Evolutionary conservation across 495 filamentous ascomycete genomes (phyloP).

Genomic region (Rhizodiscina lignyota): DNA sequence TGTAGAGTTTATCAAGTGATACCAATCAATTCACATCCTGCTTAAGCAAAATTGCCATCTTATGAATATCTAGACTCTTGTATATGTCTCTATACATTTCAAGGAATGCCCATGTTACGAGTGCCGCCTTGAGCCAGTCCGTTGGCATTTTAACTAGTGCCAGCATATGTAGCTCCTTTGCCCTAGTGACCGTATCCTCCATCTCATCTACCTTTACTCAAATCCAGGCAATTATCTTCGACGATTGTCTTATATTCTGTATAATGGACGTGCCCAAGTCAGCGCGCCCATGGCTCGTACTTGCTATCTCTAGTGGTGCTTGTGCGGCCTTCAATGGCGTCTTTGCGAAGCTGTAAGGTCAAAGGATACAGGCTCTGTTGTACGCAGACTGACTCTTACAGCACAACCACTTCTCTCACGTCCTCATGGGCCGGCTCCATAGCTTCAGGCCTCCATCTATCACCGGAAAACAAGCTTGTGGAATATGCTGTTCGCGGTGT

Average conservation of each 20-base stretch:
- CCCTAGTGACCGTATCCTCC: too few relatives aligned
- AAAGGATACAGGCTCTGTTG: not conserved
- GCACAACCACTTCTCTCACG: slow-evolving; percentile 76
- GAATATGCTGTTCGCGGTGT: slow-evolving; percentile 55
- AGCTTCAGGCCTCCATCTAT: slow-evolving; percentile 41
- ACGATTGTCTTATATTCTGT: not conserved
- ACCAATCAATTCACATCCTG: too few relatives aligned
- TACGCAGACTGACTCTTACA: slow-evolving; percentile 19
- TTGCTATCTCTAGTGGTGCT: slow-evolving; percentile 69
- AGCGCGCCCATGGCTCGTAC: slow-evolving; percentile 49
- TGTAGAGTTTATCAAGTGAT: too few relatives aligned
- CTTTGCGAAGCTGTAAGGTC: slow-evolving; percentile 78
- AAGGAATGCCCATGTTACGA: too few relatives aligned
- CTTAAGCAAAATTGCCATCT: too few relatives aligned
- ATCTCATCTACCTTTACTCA: too few relatives aligned
- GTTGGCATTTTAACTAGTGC: too few relatives aligned
- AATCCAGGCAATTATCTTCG: too few relatives aligned
- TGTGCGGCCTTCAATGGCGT: slow-evolving; percentile 91
- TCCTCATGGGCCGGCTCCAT: slow-evolving; percentile 47
- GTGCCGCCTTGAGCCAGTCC: too few relatives aligned
- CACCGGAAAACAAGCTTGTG: slow-evolving; percentile 32
- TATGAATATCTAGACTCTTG: too few relatives aligned
- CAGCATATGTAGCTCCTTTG: too few relatives aligned
- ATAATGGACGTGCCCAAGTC: slow-evolving; percentile 4
- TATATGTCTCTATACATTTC: too few relatives aligned